Conservation (phyloP, 164 flowering plant genomes). For the Sextonia rubra region DNA sequence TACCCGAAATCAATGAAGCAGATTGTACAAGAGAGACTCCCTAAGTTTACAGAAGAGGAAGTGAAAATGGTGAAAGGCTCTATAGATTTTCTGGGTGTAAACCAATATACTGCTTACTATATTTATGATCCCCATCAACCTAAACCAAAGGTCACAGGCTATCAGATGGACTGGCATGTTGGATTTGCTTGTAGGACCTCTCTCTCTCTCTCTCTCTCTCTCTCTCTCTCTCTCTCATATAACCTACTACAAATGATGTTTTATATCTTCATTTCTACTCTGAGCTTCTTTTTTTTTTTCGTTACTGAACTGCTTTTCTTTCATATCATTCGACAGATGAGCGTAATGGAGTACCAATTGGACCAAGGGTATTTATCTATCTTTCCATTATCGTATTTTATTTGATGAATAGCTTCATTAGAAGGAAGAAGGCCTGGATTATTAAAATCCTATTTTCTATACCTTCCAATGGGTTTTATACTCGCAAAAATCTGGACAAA, state of each 20-base stretch:
- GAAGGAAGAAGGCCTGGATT: neutral
- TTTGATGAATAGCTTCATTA: neutral
- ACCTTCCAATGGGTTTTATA: neutral
- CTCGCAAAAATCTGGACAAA: neutral
- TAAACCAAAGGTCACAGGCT: slow-evolving; percentile 8
- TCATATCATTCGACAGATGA: slow-evolving; percentile 25
- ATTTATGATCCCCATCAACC: slow-evolving; percentile 14
- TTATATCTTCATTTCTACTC: neutral
- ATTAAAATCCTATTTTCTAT: neutral
- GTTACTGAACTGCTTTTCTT: neutral
- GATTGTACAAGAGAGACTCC: slow-evolving; percentile 18
- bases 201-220: neutral
- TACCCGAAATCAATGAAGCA: slow-evolving; percentile 18
- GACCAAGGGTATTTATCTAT: slow-evolving; percentile 32
- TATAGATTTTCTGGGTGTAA: slow-evolving; percentile 22
- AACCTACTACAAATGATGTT: neutral
- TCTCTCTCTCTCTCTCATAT: neutral
- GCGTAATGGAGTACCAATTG: slow-evolving; percentile 43
- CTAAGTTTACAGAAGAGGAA: slow-evolving; percentile 17
- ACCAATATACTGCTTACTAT: slow-evolving; percentile 23
- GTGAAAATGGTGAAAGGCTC: slow-evolving; percentile 21
- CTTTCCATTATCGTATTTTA: neutral
- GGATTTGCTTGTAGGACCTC: slow-evolving; percentile 19
- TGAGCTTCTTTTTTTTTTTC: neutral
- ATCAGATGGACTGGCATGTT: slow-evolving; percentile 22